These are phyloP conservation scores for Ensete ventricosum DNA, from an alignment of 176 grass and related monocot species.

Conservation along the genomic window DNA sequence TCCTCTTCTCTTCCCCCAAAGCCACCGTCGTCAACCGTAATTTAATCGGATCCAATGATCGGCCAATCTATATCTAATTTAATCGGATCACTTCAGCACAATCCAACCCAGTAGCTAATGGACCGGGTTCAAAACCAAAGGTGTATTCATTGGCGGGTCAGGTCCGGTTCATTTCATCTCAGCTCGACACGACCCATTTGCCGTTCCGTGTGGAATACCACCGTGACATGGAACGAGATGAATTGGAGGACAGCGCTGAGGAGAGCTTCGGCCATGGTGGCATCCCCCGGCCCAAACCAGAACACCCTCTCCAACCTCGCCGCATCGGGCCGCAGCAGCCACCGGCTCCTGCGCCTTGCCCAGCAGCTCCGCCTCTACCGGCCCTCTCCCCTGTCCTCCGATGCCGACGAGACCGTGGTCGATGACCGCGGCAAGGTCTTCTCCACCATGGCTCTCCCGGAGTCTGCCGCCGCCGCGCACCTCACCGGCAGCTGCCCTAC, in stretches of 20 bases:
- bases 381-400: slow-evolving; percentile 2
- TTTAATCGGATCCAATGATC: no score
- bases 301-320: not conserved
- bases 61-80: no score
- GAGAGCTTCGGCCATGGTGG: slow-evolving; percentile 2
- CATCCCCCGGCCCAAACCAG: not conserved
- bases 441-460: slow-evolving; percentile 26
- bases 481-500: not conserved
- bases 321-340: not conserved
- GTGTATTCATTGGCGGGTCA: not conserved
- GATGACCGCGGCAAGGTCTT: slow-evolving; percentile 41
- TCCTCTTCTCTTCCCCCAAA: no score
- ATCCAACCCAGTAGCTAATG: no score
- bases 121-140: no score
- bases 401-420: slow-evolving; percentile 13
- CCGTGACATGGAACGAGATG: not conserved
- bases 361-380: slow-evolving; percentile 39
- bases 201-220: no score
- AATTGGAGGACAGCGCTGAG: slow-evolving; percentile 7
- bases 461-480: slow-evolving; percentile 14
- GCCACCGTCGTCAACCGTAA: no score
- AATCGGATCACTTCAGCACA: no score
- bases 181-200: no score
- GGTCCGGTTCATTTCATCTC: not conserved
- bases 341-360: slow-evolving; percentile 21